Base-by-base conservation (phyloP, 169 alveolate species). In the Amoebophrya sp. region DNA sequence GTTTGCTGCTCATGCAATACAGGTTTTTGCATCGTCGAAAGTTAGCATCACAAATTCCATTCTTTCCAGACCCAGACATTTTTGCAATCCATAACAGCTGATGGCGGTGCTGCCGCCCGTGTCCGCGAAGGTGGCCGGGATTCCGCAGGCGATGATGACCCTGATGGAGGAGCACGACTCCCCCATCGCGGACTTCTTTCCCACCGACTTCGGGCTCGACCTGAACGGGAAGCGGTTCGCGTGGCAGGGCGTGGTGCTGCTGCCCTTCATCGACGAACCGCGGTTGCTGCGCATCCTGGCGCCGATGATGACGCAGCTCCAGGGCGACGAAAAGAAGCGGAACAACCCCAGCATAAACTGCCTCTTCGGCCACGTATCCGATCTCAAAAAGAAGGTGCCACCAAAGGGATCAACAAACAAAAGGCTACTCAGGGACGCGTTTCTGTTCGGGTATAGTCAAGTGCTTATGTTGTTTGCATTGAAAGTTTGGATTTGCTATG, bases 101-200 rank as follows among this genome's bases (percentile, higher is more conserved):
- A 95, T 99, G 96, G 95, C 99, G 55, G 99, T 99, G 66, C 95
- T 99, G 89, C 99, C 99, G 23, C 98, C 98, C 23, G 94, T 97
- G 93, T 96, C 99, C 38, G 94, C 93, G 14, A 90, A 55, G 23
- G 93, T 83, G 89, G 94, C 94, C 3, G 94, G 92, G 77, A 92
- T 92, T n/a, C 94, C 94, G 7, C 89, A 38, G 39, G 92, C 92
- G 40, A 89, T 92, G 92, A 66, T 77, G 55, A 91, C 53, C 77
- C 94, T 96, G 29, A 90, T 95, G 93, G 90, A 92, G n/a, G 94
- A 94, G 29, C 94, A 95, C 32, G 89, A 91, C n/a, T 94, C 95
- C 14, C 93, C 93, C 88, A 39, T 95, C 41, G 95, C 93, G 40
- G 97, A 97, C 93, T 97, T 97, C 93, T 97, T 96, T 90, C 98